Evolutionary conservation across 1,284 basidiomycete genomes (phyloP).

Genomic region (Apiotrichum brassicae): DNA sequence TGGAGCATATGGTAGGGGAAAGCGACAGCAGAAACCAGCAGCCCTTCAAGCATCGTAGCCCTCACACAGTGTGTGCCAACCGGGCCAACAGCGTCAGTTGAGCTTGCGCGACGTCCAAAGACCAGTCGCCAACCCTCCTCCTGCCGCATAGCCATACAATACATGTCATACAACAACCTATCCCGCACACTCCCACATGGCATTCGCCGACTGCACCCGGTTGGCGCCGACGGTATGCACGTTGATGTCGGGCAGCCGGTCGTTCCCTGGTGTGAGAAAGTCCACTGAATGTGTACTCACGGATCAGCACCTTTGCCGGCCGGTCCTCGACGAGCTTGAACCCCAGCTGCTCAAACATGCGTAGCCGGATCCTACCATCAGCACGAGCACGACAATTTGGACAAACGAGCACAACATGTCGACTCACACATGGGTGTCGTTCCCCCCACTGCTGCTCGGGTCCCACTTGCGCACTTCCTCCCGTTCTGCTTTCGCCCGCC

Average conservation of each 20-base stretch:
- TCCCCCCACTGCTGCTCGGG: constrained; percentile 22
- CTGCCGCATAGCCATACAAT: background rate
- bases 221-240: constrained; percentile 26
- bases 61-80: no score
- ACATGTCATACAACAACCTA: background rate
- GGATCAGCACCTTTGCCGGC: constrained; percentile 31
- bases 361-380: constrained; percentile 38
- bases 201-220: constrained; percentile 34
- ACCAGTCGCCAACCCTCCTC: no score
- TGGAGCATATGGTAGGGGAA: no score
- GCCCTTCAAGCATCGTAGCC: no score
- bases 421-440: constrained; percentile 33
- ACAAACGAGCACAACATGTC: no score
- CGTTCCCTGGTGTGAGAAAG: constrained; percentile 29
- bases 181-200: constrained; percentile 35
- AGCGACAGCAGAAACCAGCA: no score
- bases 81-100: no score
- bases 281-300: constrained; percentile 22
- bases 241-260: constrained; percentile 35
- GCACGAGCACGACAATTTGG: no score
- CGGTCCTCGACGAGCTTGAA: constrained; percentile 28
- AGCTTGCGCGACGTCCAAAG: no score
- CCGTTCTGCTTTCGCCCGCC: constrained; percentile 25
- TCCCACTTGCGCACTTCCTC: constrained; percentile 30
- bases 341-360: constrained; percentile 32